phyloP scores from a whole-genome alignment of 495 filamentous ascomycete species.

The Tuber melanosporum region DNA sequence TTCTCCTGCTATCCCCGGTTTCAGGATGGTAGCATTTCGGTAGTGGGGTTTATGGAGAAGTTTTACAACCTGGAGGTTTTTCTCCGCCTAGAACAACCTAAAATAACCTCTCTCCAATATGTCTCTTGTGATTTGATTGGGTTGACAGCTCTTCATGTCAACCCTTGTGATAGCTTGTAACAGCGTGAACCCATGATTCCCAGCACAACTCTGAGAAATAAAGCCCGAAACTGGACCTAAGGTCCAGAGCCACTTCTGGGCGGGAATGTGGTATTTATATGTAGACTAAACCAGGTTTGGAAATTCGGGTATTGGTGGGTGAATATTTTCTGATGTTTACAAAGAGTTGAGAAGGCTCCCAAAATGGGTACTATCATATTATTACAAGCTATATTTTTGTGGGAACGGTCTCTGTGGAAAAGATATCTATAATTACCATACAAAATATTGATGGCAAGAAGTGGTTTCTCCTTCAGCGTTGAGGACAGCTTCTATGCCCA shows the following conservation, averaged over 20 bases:
- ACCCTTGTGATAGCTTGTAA: background rate
- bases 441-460: background rate
- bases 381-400: background rate
- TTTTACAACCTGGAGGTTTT: background rate
- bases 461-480: background rate
- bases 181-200: background rate
- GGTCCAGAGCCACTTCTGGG: background rate
- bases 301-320: background rate
- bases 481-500: background rate
- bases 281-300: background rate
- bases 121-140: background rate
- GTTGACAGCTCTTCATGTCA: background rate
- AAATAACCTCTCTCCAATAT: background rate
- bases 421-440: background rate
- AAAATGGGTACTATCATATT: background rate
- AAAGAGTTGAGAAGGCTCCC: background rate
- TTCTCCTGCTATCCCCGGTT: background rate
- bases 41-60: background rate
- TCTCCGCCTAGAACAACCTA: background rate
- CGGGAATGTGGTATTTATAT: background rate
- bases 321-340: background rate
- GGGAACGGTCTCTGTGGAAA: background rate
- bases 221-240: background rate
- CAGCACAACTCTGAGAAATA: background rate
- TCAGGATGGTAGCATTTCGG: background rate